Conservation (phyloP, 2,329 filamentous ascomycete genomes). For the Calonectria montana region DNA sequence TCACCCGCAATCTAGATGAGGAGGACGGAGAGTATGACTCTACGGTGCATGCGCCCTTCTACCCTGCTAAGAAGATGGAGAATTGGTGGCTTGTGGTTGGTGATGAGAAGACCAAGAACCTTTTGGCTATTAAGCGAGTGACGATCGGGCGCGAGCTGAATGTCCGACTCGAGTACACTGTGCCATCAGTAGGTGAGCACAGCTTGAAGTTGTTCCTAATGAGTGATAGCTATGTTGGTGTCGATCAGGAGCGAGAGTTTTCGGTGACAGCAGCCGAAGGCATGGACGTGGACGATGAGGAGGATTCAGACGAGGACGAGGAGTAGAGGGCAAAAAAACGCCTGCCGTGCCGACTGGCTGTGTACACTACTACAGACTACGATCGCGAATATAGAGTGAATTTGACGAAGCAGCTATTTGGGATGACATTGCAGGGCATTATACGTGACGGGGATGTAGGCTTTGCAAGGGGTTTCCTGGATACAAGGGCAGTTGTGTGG, state of each 20-base stretch:
- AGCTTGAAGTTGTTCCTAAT: slow-evolving; percentile 93
- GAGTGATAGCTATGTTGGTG: slow-evolving; percentile 96
- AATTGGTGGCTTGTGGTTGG: slow-evolving; percentile 99
- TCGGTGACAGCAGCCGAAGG: slow-evolving; percentile 87
- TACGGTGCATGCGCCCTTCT: slow-evolving; percentile 95
- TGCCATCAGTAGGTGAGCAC: slow-evolving; percentile 85
- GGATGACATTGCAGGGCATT: slow-evolving; percentile 25
- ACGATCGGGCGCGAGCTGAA: slow-evolving; percentile 84
- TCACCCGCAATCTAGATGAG: slow-evolving; percentile 85
- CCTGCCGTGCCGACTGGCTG: slow-evolving; percentile 36
- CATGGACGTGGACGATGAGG: slow-evolving; percentile 91
- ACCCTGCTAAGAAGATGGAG: slow-evolving; percentile 90
- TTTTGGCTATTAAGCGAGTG: slow-evolving; percentile 94
- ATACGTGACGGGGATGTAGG: slow-evolving; percentile 39
- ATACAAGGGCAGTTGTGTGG: slow-evolving; percentile 46
- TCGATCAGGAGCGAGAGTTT: slow-evolving; percentile 95
- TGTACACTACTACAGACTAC: slow-evolving; percentile 48
- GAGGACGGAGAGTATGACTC: slow-evolving; percentile 76
- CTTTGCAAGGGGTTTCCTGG: slow-evolving; percentile 42
- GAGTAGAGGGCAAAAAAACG: slow-evolving; percentile 32
- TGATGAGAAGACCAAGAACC: slow-evolving; percentile 86
- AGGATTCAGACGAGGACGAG: slow-evolving; percentile 65
- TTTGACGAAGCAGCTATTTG: slow-evolving; percentile 37
- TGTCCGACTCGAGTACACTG: slow-evolving; percentile 86
- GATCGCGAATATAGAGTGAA: slow-evolving; percentile 43